A percentile compares a stretch with the other conserved stretches of the same genome.
phyloP scores from a whole-genome alignment of 148 eudicot species.

The Diospyros kaki region DNA sequence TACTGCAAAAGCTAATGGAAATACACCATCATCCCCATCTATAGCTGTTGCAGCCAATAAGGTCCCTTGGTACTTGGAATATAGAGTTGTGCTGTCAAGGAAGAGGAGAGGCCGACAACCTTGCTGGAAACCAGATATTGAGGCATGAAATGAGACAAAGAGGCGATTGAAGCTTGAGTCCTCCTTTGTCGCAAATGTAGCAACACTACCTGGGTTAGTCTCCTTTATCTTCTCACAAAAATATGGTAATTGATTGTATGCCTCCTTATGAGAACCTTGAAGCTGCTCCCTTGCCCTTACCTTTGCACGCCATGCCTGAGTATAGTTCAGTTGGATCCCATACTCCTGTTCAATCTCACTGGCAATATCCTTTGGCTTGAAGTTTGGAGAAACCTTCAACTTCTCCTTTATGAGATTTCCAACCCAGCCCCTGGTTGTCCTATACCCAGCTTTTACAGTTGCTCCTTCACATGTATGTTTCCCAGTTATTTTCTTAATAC shows the following conservation, averaged over 20 bases:
- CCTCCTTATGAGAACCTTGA: slow-evolving; percentile 44
- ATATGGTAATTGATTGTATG: slow-evolving; percentile 41
- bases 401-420: slow-evolving; percentile 51
- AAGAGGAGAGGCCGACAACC: slow-evolving; percentile 57
- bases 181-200: slow-evolving; percentile 39
- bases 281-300: slow-evolving; percentile 48
- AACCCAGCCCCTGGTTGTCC: slow-evolving; percentile 41
- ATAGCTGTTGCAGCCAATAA: slow-evolving; percentile 43
- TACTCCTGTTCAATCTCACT: slow-evolving; percentile 40
- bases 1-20: slow-evolving; percentile 48
- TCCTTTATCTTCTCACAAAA: slow-evolving; percentile 39
- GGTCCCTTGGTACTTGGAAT: slow-evolving; percentile 49
- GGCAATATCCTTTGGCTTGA: slow-evolving; percentile 50
- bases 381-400: slow-evolving; percentile 45
- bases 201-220: slow-evolving; percentile 51
- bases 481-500: slow-evolving; percentile 39
- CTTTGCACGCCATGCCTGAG: slow-evolving; percentile 60
- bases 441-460: slow-evolving; percentile 28
- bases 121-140: slow-evolving; percentile 39
- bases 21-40: slow-evolving; percentile 50
- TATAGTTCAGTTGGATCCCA: slow-evolving; percentile 48
- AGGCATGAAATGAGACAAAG: slow-evolving; percentile 45
- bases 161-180: slow-evolving; percentile 52
- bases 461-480: slow-evolving; percentile 45
- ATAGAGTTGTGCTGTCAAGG: slow-evolving; percentile 34